A percentile compares a stretch with the other conserved stretches of the same genome.
Evolutionary conservation across 176 grass and related monocot genomes (phyloP).

Genomic region (Zea luxurians): DNA sequence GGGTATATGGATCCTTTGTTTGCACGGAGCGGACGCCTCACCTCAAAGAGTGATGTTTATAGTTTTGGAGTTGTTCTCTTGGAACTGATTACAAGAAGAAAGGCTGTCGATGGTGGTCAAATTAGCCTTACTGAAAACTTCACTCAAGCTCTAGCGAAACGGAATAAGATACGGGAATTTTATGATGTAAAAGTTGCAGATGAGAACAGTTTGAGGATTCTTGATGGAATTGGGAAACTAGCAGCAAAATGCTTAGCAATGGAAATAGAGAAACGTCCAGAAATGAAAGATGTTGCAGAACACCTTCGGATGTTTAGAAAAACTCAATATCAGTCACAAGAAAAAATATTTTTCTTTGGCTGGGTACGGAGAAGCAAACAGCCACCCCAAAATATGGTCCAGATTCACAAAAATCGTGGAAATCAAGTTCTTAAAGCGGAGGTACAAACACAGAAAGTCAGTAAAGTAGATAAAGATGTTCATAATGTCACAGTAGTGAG

Average conservation of each 20-base stretch:
- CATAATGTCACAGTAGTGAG: not conserved
- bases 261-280: not conserved
- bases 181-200: not conserved
- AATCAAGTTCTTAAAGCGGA: not conserved
- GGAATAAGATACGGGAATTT: not conserved
- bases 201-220: not conserved
- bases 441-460: not conserved
- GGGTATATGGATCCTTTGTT: slow-evolving; percentile 3
- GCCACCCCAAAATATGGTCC: not conserved
- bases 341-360: not conserved
- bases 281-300: not conserved
- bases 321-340: not conserved
- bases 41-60: not conserved
- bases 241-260: not conserved
- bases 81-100: slow-evolving; percentile 4
- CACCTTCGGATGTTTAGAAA: not conserved
- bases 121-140: not conserved
- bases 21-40: not conserved
- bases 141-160: not conserved
- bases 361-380: not conserved
- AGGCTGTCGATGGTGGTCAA: not conserved
- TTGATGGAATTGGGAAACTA: not conserved
- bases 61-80: not conserved
- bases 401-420: not conserved
- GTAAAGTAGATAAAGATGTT: not conserved